Evolutionary conservation across 2,329 filamentous ascomycete species (phyloP).

Genomic region (Colletotrichum liaoningense): DNA sequence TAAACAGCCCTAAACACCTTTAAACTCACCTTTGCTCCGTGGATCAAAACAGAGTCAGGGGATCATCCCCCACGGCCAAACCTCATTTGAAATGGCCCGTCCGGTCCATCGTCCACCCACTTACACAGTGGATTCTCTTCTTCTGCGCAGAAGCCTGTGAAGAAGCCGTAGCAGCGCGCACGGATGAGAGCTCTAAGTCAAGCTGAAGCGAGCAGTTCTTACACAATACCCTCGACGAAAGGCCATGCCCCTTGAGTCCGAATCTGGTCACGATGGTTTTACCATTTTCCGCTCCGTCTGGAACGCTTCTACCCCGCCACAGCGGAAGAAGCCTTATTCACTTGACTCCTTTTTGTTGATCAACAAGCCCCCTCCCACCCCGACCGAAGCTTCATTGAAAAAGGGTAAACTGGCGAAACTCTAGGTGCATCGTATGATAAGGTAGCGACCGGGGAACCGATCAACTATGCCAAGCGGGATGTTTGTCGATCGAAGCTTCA

Average conservation of each 20-base stretch:
- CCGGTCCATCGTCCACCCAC: not conserved
- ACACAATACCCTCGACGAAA: not conserved
- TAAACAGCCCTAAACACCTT: not conserved
- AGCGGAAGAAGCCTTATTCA: slow-evolving; percentile 3
- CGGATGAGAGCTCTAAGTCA: not conserved
- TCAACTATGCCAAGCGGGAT: not conserved
- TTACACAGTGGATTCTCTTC: not conserved
- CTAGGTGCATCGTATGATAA: not conserved
- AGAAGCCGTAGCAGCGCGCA: not conserved
- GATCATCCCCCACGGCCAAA: not conserved
- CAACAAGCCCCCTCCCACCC: not conserved
- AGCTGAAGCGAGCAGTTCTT: not conserved
- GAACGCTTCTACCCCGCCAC: not conserved
- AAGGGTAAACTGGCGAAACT: slow-evolving; percentile 4
- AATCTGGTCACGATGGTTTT: not conserved
- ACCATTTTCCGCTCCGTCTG: not conserved
- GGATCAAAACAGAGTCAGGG: not conserved
- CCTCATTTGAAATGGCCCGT: not conserved
- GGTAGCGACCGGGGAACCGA: not conserved
- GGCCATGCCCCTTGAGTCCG: not conserved
- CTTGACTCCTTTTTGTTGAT: not conserved
- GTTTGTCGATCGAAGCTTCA: not conserved
- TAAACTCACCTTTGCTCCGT: not conserved
- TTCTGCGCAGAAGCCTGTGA: not conserved
- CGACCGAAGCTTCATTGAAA: not conserved